Conservation (phyloP, 352 stramenopile genomes). For the Globisporangium spiculum region DNA sequence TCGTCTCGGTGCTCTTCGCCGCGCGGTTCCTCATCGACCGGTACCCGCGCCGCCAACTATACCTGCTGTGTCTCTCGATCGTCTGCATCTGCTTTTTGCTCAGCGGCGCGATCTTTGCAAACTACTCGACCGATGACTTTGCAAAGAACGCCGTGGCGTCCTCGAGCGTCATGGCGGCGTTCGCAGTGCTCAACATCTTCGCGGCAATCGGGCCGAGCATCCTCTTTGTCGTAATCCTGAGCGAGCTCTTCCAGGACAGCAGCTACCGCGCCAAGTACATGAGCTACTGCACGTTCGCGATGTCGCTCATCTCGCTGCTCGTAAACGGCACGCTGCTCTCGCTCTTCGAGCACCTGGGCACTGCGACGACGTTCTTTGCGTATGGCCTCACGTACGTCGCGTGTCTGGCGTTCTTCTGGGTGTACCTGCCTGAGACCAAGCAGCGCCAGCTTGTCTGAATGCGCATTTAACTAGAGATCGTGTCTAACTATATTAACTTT, state of each 20-base stretch:
- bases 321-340: constrained; percentile 81
- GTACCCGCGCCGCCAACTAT: constrained; percentile 64
- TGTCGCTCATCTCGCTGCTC: constrained; percentile 83
- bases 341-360: constrained; percentile 69
- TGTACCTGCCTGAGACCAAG: constrained; percentile 78
- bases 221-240: constrained; percentile 84
- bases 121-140: constrained; percentile 66
- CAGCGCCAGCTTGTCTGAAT: constrained; percentile 59
- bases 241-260: constrained; percentile 80
- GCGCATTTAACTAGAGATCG: neutral
- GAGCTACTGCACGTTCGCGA: constrained; percentile 88
- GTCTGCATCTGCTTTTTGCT: constrained; percentile 68
- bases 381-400: constrained; percentile 70
- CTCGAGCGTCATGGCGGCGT: constrained; percentile 56
- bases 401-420: constrained; percentile 68
- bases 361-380: constrained; percentile 53
- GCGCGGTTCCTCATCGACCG: constrained; percentile 65
- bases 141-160: constrained; percentile 39
- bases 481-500: neutral
- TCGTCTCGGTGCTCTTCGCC: constrained; percentile 65
- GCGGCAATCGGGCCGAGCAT: constrained; percentile 71
- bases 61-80: constrained; percentile 65
- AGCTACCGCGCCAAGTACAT: constrained; percentile 82
- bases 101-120: constrained; percentile 64
- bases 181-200: constrained; percentile 74